Evolutionary conservation across 352 stramenopile genomes (phyloP).

Genomic region (Globisporangium camurandrum): DNA sequence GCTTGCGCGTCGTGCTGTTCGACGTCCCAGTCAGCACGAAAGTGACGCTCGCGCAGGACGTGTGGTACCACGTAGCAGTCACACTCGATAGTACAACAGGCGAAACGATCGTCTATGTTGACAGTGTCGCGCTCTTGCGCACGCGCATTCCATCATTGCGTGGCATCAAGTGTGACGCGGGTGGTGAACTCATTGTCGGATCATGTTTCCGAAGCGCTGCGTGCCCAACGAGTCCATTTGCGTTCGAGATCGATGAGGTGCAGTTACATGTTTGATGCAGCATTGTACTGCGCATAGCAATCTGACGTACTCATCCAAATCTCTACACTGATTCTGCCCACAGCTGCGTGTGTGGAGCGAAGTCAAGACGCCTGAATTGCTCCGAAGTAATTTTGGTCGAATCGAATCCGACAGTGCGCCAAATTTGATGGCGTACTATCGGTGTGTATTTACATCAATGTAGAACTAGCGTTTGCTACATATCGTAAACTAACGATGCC

Average conservation of each 20-base stretch:
- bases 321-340: not conserved
- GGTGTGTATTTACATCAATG: not conserved
- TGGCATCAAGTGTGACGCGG: slow-evolving; percentile 3
- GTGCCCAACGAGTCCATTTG: slow-evolving; percentile 30
- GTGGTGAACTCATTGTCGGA: slow-evolving; percentile 24
- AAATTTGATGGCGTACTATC: slow-evolving; percentile 3
- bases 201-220: slow-evolving; percentile 25
- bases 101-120: slow-evolving; percentile 1
- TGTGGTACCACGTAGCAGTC: slow-evolving; percentile 6
- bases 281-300: not conserved
- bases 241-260: slow-evolving; percentile 46
- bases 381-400: slow-evolving; percentile 3
- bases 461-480: too few species aligned
- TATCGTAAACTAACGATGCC: not conserved
- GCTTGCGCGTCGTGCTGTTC: not conserved
- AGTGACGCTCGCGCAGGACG: not conserved
- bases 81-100: slow-evolving; percentile 1
- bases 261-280: too few species aligned
- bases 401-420: not conserved
- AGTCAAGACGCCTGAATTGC: slow-evolving; percentile 5
- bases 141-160: slow-evolving; percentile 2
- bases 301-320: too few species aligned
- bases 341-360: slow-evolving; percentile 7
- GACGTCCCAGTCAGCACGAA: slow-evolving; percentile 4
- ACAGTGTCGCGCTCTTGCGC: not conserved